Evolutionary conservation across 208 protist species (phyloP).

Genomic region (Trypanosoma boissoni): DNA sequence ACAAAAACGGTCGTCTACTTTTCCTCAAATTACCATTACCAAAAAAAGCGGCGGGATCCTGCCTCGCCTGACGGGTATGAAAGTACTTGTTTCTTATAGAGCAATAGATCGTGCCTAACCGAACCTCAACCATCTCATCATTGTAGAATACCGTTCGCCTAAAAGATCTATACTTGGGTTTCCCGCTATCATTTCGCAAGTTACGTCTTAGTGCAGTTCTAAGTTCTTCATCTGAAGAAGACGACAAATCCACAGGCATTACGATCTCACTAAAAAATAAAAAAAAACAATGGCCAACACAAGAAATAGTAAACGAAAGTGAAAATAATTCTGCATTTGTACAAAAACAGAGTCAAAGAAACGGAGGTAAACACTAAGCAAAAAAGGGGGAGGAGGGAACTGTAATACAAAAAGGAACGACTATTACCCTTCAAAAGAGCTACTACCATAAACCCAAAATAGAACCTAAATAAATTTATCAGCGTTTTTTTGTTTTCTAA

Average conservation of each 20-base stretch:
- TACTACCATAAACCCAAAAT: background rate
- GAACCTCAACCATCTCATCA: slow-evolving; percentile 30
- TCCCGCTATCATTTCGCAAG: slow-evolving; percentile 21
- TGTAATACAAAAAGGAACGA: too few species aligned
- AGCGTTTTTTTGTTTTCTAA: slow-evolving; percentile 4
- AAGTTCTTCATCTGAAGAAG: slow-evolving; percentile 62
- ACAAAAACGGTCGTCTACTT: slow-evolving; percentile 27
- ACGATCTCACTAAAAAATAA: background rate
- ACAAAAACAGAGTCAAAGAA: too few species aligned
- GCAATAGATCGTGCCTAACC: slow-evolving; percentile 56
- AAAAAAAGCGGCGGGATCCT: slow-evolving; percentile 50
- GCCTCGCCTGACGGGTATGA: slow-evolving; percentile 42
- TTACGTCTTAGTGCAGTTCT: slow-evolving; percentile 41
- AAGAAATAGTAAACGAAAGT: background rate
- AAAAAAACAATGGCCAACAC: slow-evolving; percentile 1
- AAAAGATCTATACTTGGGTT: slow-evolving; percentile 5
- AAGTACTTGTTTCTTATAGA: slow-evolving; percentile 50
- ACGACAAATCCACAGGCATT: slow-evolving; percentile 51
- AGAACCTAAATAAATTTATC: slow-evolving; percentile 1
- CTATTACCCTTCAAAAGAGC: too few species aligned
- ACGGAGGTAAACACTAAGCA: too few species aligned
- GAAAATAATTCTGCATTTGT: background rate
- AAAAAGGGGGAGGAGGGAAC: too few species aligned
- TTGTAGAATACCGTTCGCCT: slow-evolving; percentile 28
- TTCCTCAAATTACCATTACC: slow-evolving; percentile 43